These are phyloP conservation scores for Sclerotinia sclerotiorum DNA, from an alignment of 2,329 filamentous ascomycete species.

Conservation along the genomic window DNA sequence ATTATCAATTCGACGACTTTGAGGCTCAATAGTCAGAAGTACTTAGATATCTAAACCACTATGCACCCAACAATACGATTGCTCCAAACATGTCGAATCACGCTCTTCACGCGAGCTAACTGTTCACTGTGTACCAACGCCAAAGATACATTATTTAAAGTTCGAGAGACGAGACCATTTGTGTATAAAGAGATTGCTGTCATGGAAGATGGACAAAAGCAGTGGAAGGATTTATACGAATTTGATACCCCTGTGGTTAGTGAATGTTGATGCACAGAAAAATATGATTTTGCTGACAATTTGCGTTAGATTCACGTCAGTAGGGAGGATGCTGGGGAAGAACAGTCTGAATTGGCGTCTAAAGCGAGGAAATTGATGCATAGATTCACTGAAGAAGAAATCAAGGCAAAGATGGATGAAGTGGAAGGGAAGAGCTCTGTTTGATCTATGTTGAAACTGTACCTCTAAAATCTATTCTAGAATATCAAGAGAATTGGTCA, in stretches of 20 bases:
- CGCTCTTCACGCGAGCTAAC: slow-evolving; percentile 70
- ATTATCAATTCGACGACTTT: not conserved
- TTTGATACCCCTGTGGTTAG: slow-evolving; percentile 77
- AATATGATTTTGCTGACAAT: slow-evolving; percentile 2
- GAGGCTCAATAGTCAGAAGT: not conserved
- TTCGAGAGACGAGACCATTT: slow-evolving; percentile 67
- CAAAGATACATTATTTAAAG: slow-evolving; percentile 64
- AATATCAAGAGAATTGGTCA: not conserved
- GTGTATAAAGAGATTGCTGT: slow-evolving; percentile 69
- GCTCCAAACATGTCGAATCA: slow-evolving; percentile 61
- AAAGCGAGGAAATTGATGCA: slow-evolving; percentile 73
- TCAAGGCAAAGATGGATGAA: slow-evolving; percentile 67
- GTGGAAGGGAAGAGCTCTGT: slow-evolving; percentile 23
- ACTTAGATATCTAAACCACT: not conserved
- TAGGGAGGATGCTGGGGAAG: slow-evolving; percentile 50
- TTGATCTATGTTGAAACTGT: slow-evolving; percentile 4
- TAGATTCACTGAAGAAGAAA: slow-evolving; percentile 65
- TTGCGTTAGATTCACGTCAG: slow-evolving; percentile 57
- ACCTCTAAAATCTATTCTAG: not conserved
- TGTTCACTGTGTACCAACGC: slow-evolving; percentile 71
- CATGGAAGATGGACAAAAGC: slow-evolving; percentile 58
- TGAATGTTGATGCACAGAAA: slow-evolving; percentile 12
- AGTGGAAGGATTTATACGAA: slow-evolving; percentile 74
- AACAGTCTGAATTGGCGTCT: slow-evolving; percentile 45
- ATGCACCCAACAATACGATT: slow-evolving; percentile 56